phyloP scores from a whole-genome alignment of 129 eudicot species.

The Escallonia herrerae region DNA sequence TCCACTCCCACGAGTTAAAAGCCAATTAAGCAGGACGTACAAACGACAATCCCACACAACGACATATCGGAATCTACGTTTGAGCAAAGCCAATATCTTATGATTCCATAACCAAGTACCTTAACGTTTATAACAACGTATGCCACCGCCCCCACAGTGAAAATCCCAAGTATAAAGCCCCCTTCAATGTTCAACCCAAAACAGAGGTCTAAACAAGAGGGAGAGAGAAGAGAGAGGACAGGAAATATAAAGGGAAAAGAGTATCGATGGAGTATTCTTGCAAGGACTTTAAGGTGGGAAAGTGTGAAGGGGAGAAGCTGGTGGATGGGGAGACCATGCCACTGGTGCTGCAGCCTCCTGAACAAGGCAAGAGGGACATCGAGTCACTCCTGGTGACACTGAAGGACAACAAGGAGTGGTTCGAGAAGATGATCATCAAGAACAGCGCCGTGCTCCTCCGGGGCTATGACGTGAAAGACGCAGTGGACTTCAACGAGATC shows the following conservation, averaged over 20 bases:
- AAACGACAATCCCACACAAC: too few species aligned
- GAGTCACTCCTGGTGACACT: constrained; percentile 39
- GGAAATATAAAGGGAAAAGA: too few species aligned
- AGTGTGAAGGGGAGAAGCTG: constrained; percentile 75
- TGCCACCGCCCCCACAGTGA: not conserved
- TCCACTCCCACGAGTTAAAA: too few species aligned
- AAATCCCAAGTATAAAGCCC: not conserved
- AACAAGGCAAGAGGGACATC: constrained; percentile 25
- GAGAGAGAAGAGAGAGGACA: not conserved
- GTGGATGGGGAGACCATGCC: constrained; percentile 71
- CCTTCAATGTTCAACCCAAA: not conserved
- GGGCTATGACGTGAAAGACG: constrained; percentile 55
- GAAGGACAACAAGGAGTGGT: constrained; percentile 60
- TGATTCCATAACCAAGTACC: not conserved
- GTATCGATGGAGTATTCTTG: constrained; percentile 53
- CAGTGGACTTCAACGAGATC: constrained; percentile 61
- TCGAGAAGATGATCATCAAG: constrained; percentile 53
- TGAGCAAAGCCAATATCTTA: not conserved
- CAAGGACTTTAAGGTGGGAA: constrained; percentile 74
- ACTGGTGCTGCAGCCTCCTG: constrained; percentile 48
- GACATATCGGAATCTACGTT: too few species aligned
- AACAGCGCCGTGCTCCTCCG: constrained; percentile 67
- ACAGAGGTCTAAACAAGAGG: not conserved
- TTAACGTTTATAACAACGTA: not conserved
- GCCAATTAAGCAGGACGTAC: too few species aligned